Percentiles rank a stretch among this genome's conserved stretches.
phyloP scores from a whole-genome alignment of 805 yeast species.

The Yarrowia deformans region DNA sequence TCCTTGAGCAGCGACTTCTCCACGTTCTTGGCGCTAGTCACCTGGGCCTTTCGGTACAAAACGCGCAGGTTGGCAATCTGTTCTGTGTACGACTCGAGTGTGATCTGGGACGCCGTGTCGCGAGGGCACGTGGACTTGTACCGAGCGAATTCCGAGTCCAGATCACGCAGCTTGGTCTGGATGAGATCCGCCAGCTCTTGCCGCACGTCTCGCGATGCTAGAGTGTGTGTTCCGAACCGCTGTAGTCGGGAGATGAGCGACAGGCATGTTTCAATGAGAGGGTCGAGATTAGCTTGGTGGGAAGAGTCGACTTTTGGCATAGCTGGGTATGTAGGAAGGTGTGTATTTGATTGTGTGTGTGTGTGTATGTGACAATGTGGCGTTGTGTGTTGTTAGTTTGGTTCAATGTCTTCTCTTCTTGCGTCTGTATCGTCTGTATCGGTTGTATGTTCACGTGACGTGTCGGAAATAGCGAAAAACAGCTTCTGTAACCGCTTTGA shows the following conservation, averaged over 20 bases:
- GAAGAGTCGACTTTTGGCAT: background rate
- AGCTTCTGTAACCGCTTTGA: too few relatives aligned
- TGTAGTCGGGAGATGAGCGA: conserved; percentile 28
- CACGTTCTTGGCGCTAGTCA: conserved; percentile 17
- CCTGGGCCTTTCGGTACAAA: conserved; percentile 30
- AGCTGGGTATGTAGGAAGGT: background rate
- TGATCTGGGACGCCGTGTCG: conserved; percentile 17
- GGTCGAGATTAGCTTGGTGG: background rate
- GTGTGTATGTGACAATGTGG: background rate
- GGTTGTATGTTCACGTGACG: too few relatives aligned
- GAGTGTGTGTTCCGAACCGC: conserved; percentile 26
- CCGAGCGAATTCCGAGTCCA: conserved; percentile 20
- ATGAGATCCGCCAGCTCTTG: conserved; percentile 31
- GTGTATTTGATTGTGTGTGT: background rate
- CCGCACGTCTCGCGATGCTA: conserved; percentile 22
- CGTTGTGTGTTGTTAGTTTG: too few relatives aligned
- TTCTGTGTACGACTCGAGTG: conserved; percentile 11
- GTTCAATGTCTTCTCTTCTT: too few relatives aligned
- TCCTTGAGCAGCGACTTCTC: conserved; percentile 35
- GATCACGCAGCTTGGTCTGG: conserved; percentile 29
- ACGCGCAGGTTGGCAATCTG: conserved; percentile 19
- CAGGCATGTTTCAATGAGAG: conserved; percentile 20
- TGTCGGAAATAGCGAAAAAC: too few relatives aligned
- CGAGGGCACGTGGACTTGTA: conserved; percentile 16
- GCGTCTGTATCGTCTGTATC: background rate